Evolutionary conservation across 179 eudicot species (phyloP).

Genomic region (Actinidia chinensis): DNA sequence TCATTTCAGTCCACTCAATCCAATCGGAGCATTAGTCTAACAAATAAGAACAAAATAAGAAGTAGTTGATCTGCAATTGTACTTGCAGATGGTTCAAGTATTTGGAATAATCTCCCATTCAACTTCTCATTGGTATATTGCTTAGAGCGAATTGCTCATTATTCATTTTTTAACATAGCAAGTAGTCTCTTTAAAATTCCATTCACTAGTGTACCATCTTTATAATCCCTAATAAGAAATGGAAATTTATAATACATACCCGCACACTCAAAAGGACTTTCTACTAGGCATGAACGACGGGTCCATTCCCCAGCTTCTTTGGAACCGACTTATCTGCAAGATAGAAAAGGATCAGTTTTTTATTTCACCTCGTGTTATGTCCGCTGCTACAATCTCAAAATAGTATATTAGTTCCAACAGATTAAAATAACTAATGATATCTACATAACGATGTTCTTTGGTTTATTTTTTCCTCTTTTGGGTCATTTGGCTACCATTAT

Average conservation of each 20-base stretch:
- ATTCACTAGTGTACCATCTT: background rate
- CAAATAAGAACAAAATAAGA: too few species aligned
- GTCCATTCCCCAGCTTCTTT: slow-evolving; percentile 98
- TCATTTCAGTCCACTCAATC: too few species aligned
- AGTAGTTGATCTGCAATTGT: too few species aligned
- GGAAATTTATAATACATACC: slow-evolving; percentile 34
- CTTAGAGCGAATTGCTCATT: too few species aligned
- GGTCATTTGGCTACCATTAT: background rate
- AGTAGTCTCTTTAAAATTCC: background rate
- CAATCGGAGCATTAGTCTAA: too few species aligned
- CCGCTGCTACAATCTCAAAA: too few species aligned
- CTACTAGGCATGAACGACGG: slow-evolving; percentile 89
- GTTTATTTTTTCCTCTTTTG: background rate
- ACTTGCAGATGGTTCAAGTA: too few species aligned
- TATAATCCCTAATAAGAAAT: background rate
- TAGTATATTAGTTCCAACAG: background rate
- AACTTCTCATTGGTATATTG: too few species aligned
- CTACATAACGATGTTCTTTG: background rate
- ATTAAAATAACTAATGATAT: background rate
- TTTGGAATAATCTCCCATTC: too few species aligned
- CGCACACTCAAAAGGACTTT: slow-evolving; percentile 92
- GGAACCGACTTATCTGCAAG: slow-evolving; percentile 71
- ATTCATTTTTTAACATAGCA: too few species aligned
- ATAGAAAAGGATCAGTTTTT: slow-evolving; percentile 16
- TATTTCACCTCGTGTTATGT: background rate